Evolutionary conservation across 2,329 filamentous ascomycete genomes (phyloP).

Genomic region (Ilyonectria mors-panacis): DNA sequence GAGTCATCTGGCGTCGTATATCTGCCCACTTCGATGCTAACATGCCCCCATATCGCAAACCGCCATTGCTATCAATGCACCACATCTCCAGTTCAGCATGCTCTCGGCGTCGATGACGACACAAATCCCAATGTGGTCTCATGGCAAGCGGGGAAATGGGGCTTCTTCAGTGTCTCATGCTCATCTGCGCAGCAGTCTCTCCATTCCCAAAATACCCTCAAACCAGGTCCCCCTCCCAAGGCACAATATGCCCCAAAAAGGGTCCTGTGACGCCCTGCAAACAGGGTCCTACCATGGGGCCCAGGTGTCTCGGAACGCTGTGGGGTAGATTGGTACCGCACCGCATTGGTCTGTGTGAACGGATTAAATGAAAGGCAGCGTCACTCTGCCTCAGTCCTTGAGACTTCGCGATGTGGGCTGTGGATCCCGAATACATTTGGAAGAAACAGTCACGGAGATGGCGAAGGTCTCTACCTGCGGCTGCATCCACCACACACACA

Average conservation of each 20-base stretch:
- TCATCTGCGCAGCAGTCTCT: background rate
- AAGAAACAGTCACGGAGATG: background rate
- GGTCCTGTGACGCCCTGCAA: constrained; percentile 38
- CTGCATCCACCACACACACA: background rate
- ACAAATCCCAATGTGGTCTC: constrained; percentile 33
- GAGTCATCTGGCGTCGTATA: constrained; percentile 19
- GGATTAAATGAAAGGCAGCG: constrained; percentile 20
- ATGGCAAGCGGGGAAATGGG: constrained; percentile 28
- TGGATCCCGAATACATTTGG: background rate
- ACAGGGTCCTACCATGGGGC: constrained; percentile 28
- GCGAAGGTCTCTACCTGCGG: constrained; percentile 10
- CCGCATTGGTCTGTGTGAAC: constrained; percentile 33
- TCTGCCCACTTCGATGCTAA: constrained; percentile 20
- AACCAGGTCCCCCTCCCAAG: constrained; percentile 11
- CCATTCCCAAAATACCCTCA: constrained; percentile 33
- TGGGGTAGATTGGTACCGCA: constrained; percentile 42
- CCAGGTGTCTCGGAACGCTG: constrained; percentile 31
- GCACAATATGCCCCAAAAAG: constrained; percentile 19
- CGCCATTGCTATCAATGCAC: background rate
- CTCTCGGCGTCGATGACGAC: constrained; percentile 27
- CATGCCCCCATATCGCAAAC: background rate
- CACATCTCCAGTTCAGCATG: constrained; percentile 11
- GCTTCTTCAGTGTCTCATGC: constrained; percentile 7
- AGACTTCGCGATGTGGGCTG: constrained; percentile 11
- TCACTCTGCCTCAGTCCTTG: constrained; percentile 28